Evolutionary conservation across 179 eudicot species (phyloP).

Genomic region (Pouteria campechiana): DNA sequence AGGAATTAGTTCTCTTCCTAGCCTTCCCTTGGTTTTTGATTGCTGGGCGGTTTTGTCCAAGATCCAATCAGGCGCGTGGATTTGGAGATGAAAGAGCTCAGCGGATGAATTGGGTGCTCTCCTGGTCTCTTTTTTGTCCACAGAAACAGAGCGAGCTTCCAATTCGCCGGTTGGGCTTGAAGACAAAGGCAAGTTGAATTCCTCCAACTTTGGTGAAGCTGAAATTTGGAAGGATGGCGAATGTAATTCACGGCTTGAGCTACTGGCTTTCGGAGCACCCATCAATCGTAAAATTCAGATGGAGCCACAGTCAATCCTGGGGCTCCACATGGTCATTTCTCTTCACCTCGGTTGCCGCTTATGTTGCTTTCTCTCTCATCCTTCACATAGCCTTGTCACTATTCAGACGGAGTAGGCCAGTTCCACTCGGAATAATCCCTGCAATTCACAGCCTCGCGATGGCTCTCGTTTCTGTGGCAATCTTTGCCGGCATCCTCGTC

Average conservation of each 20-base stretch:
- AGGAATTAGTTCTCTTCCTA: no score
- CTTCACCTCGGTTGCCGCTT: conserved; percentile 4
- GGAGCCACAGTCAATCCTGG: conserved; percentile 32
- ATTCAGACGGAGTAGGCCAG: not conserved
- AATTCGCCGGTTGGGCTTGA: no score
- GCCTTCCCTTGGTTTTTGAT: no score
- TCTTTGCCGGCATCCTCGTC: conserved; percentile 27
- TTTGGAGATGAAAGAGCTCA: no score
- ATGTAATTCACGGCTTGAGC: conserved; percentile 7
- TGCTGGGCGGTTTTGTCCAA: no score
- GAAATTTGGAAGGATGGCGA: no score
- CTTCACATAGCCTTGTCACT: conserved; percentile 14
- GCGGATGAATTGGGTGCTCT: no score
- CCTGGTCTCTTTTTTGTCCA: no score
- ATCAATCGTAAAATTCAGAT: conserved; percentile 15
- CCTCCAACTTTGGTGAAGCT: no score
- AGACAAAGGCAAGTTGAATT: no score
- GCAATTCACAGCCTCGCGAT: conserved; percentile 21
- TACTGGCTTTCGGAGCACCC: conserved; percentile 24
- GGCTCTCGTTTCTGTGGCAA: conserved; percentile 11
- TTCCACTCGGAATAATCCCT: conserved; percentile 11
- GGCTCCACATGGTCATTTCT: conserved; percentile 32
- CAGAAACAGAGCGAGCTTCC: no score
- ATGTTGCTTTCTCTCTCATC: conserved; percentile 11
- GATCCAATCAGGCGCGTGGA: no score